Conservation (phyloP, 2,329 filamentous ascomycete genomes). For the Sordariomycetes sp. region DNA sequence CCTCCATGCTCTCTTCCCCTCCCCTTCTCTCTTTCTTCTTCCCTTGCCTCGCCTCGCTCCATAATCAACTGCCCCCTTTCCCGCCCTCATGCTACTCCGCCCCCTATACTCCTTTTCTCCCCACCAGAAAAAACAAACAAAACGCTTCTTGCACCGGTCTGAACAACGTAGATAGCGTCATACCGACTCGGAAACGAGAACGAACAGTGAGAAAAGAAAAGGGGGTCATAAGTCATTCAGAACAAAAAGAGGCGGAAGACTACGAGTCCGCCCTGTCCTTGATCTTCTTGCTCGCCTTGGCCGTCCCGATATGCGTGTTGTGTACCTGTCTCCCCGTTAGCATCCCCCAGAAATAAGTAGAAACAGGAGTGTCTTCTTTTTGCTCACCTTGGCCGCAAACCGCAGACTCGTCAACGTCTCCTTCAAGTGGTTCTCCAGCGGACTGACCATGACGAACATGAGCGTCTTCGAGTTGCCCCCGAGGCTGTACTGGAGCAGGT, state of each 20-base stretch:
- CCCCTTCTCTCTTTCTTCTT: not conserved
- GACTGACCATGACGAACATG: conserved; percentile 98
- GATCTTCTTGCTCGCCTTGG: conserved; percentile 61
- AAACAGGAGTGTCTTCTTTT: too few relatives aligned
- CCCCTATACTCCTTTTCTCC: not conserved
- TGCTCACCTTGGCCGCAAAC: conserved; percentile 81
- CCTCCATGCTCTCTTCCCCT: not conserved
- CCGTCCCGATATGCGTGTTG: conserved; percentile 87
- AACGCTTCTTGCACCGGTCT: not conserved
- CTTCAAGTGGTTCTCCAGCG: conserved; percentile 77
- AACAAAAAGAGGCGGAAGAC: not conserved
- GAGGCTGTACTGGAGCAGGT: conserved; percentile 86
- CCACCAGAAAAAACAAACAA: not conserved
- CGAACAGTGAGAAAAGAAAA: not conserved
- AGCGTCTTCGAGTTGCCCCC: conserved; percentile 95
- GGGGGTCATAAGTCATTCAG: not conserved
- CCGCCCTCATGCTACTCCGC: not conserved
- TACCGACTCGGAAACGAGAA: not conserved
- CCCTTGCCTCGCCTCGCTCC: not conserved
- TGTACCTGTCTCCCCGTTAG: conserved; percentile 43
- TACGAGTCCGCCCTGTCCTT: conserved; percentile 14
- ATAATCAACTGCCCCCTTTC: not conserved
- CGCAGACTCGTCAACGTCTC: conserved; percentile 92
- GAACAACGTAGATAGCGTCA: too few relatives aligned
- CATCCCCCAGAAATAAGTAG: not conserved